Base-by-base conservation (phyloP, 2,329 filamentous ascomycete species). In the Tolypocladium pustulatum region DNA sequence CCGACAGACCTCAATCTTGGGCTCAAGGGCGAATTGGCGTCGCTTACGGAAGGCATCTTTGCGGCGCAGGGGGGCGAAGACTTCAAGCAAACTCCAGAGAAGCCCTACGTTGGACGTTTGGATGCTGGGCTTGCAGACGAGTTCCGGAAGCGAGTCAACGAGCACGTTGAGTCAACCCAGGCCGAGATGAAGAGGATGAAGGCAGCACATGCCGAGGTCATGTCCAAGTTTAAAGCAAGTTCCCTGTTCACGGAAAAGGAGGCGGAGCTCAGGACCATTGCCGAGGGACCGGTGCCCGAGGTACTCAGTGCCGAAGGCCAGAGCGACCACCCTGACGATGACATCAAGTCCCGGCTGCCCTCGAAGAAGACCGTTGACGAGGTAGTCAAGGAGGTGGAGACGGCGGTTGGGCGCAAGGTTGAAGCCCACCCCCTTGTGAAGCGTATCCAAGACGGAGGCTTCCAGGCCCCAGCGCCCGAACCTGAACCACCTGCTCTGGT, bases 1-100 rank as follows among this genome's bases (percentile, higher is more conserved):
- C 91, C 93, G 0, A 85, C 91, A 3, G 92, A 96, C 69, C 82
- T 97, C 38, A 91, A 91, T 0, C 78, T 97, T 12, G 94, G 94
- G 4, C 81, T 89, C 56, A 89, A 87, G 72, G 94, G 94, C 41
- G 89, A 92, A 71, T 79, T 99, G 25, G 86, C 89, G 30, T 80
- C 83, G 0, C 76, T 97, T 57, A 97, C 94, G 0, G 86, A 90
- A 40, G 91, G 90, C 6, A 90, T 97, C 58, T 91, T 97, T 59
- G 86, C 94, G 59, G 78, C 82, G 0, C 81, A 83, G 62, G 77
- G 76, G 1, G 74, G 70, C n/a, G 78, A 83, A 59, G 76, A 75
- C 0, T 67, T 72, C 22, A 75, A 72, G 27, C 71, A 78, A 32
- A 66, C 72, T 4, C 73, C 76, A 0, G 82, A 85, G 55, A 80